Conservation (phyloP, 2,329 filamentous ascomycete species). For the Aureobasidium sp. region DNA sequence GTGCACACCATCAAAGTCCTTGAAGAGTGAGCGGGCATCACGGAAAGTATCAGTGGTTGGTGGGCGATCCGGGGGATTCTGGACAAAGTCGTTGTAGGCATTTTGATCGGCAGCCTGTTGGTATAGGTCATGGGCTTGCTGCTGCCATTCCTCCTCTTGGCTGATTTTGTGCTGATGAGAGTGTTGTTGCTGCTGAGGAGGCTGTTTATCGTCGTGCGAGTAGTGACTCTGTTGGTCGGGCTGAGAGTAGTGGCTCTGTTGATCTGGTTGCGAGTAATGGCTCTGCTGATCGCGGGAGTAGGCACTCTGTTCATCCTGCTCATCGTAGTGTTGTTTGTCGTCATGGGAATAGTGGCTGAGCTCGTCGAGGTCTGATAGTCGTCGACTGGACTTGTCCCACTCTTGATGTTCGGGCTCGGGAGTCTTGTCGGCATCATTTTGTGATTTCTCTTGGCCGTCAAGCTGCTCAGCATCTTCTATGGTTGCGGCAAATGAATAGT, state of each 20-base stretch:
- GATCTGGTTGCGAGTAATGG: background rate
- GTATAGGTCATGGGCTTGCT: background rate
- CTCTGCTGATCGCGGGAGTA: conserved; percentile 1
- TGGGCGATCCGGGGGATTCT: conserved; percentile 32
- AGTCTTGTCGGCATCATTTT: background rate
- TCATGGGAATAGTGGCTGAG: conserved; percentile 3
- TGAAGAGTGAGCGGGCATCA: conserved; percentile 59
- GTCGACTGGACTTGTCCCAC: background rate
- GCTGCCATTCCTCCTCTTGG: conserved; percentile 4
- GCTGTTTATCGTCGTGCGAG: background rate
- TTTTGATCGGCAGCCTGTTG: background rate
- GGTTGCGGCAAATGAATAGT: conserved; percentile 13
- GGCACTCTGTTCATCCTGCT: background rate
- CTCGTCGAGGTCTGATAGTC: background rate
- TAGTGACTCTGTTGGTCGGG: background rate
- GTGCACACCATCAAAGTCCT: conserved; percentile 75
- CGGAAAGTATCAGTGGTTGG: conserved; percentile 54
- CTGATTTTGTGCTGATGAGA: conserved; percentile 2
- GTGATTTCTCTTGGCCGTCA: background rate
- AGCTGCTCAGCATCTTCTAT: conserved; percentile 6
- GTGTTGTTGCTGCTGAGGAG: background rate
- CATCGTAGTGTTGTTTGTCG: background rate
- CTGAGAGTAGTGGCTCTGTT: background rate
- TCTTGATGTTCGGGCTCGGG: background rate
- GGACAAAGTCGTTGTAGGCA: background rate